Conservation (phyloP, 345 rosid genomes). For the Lepidium didymum region DNA sequence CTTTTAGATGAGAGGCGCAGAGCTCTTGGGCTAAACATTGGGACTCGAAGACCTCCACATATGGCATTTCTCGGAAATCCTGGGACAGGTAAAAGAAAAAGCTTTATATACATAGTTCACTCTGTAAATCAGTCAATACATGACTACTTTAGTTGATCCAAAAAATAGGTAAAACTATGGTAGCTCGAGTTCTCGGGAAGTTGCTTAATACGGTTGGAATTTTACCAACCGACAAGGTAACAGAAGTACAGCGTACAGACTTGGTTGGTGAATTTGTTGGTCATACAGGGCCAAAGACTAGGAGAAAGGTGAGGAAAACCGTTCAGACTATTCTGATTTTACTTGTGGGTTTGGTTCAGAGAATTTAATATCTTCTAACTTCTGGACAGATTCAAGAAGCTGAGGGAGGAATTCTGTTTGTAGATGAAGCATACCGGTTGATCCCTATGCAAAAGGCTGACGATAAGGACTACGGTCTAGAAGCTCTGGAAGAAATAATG, state of each 20-base stretch:
- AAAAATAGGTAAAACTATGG: conserved; percentile 88
- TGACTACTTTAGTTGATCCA: background rate
- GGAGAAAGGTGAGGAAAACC: conserved; percentile 59
- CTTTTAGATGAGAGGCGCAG: conserved; percentile 94
- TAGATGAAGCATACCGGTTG: conserved; percentile 91
- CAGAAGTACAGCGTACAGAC: conserved; percentile 92
- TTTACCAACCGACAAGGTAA: conserved; percentile 82
- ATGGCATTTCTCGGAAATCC: conserved; percentile 99
- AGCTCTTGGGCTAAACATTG: conserved; percentile 86
- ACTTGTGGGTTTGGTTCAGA: background rate
- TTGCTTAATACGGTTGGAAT: conserved; percentile 87
- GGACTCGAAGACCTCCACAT: conserved; percentile 83
- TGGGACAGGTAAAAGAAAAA: conserved; percentile 63
- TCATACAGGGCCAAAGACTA: conserved; percentile 96
- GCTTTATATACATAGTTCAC: background rate
- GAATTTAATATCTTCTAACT: background rate
- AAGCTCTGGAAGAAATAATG: conserved; percentile 97
- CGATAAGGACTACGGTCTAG: conserved; percentile 93
- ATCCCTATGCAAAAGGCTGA: conserved; percentile 94
- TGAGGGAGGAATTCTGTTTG: conserved; percentile 97
- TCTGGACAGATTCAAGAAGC: conserved; percentile 82
- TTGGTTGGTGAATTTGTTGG: conserved; percentile 99
- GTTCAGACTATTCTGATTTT: background rate
- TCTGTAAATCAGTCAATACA: background rate
- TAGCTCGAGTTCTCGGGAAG: conserved; percentile 90